Conservation (phyloP, 441 rosid genomes). For the Aquilaria agallochum region DNA sequence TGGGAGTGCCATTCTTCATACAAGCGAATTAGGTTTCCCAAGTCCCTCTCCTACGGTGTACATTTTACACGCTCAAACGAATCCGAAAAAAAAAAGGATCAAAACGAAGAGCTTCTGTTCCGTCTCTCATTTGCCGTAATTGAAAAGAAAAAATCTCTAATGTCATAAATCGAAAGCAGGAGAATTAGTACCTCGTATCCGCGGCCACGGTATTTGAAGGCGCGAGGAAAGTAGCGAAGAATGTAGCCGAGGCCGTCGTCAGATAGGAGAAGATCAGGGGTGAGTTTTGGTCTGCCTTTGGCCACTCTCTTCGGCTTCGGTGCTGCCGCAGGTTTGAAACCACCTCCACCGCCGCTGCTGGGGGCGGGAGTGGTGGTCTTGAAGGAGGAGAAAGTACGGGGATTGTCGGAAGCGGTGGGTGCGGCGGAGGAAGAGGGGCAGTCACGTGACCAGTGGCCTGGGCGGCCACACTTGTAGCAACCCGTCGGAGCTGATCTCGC, state of each 20-base stretch:
- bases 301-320: constrained; percentile 59
- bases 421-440: constrained; percentile 44
- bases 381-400: constrained; percentile 13
- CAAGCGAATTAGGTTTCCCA: constrained; percentile 71
- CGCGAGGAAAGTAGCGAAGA: constrained; percentile 82
- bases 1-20: constrained; percentile 89
- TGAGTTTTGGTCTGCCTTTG: constrained; percentile 70
- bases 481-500: constrained; percentile 67
- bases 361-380: constrained; percentile 4
- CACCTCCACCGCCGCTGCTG: constrained; percentile 2
- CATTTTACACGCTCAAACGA: neutral
- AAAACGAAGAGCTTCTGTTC: no score
- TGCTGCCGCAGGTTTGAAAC: neutral
- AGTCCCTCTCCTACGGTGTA: constrained; percentile 53
- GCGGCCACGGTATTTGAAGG: constrained; percentile 73
- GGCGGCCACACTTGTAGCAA: constrained; percentile 94
- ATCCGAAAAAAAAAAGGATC: neutral
- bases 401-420: constrained; percentile 15
- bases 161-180: neutral
- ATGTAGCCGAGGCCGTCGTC: constrained; percentile 87
- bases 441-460: constrained; percentile 99
- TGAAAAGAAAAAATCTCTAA: neutral
- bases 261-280: constrained; percentile 73
- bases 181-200: constrained; percentile 62
- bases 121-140: no score